These are phyloP conservation scores for Pseudocohnilembus persalinus DNA, from an alignment of 169 alveolate species.

Conservation along the genomic window DNA sequence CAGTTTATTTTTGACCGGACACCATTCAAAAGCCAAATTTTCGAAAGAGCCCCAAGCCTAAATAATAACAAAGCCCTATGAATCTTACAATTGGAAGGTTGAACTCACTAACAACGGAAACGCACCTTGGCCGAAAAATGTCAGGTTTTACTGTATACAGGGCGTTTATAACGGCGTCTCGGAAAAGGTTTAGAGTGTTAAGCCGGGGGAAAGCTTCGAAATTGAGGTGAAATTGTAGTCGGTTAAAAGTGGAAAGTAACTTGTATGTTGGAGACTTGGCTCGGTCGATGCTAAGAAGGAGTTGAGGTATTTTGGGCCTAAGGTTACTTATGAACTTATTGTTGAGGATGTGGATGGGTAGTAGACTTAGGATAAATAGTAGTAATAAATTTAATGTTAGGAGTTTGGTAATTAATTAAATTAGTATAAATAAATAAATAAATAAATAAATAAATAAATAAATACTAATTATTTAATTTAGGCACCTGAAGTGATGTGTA, in stretches of 20 bases:
- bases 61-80: not conserved
- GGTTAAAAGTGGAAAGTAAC: not conserved
- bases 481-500: no score
- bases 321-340: not conserved
- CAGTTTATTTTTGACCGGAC: no score
- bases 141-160: not conserved
- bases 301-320: not conserved
- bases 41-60: not conserved
- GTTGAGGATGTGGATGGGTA: not conserved
- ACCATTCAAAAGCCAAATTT: not conserved
- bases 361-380: no score
- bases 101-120: not conserved
- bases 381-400: no score
- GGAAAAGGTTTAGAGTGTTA: not conserved
- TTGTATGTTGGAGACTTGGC: not conserved
- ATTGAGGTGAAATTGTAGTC: not conserved
- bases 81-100: not conserved
- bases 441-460: no score
- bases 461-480: no score
- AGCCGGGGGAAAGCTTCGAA: not conserved
- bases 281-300: not conserved
- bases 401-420: not conserved
- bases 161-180: not conserved
- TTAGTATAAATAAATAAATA: no score
- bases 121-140: not conserved